These are phyloP conservation scores for Malus sieversii DNA, from an alignment of 306 rosid genomes.

Conservation along the genomic window DNA sequence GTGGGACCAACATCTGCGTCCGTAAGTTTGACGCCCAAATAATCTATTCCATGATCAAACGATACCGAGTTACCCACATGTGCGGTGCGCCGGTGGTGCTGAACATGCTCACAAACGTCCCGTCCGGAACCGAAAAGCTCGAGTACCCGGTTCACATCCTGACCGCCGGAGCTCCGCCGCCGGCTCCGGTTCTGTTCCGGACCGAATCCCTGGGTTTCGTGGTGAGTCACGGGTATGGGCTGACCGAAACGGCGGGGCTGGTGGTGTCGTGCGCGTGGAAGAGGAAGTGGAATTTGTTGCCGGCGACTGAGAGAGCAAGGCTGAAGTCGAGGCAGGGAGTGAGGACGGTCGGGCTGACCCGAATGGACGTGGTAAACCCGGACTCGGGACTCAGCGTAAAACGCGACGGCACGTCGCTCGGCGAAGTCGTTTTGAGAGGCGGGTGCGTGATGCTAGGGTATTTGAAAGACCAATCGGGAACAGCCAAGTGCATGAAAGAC, in stretches of 20 bases:
- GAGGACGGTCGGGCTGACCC: constrained; percentile 26
- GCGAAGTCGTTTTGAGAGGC: constrained; percentile 45
- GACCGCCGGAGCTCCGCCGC: constrained; percentile 56
- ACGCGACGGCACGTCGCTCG: constrained; percentile 27
- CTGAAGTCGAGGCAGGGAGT: constrained; percentile 52
- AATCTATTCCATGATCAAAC: constrained; percentile 24
- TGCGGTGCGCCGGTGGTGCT: constrained; percentile 74
- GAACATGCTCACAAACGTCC: constrained; percentile 34
- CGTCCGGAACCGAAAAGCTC: neutral
- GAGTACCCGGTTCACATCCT: constrained; percentile 28
- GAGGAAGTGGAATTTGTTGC: constrained; percentile 32
- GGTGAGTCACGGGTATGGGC: constrained; percentile 53
- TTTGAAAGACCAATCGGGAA: constrained; percentile 31
- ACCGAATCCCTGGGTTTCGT: constrained; percentile 45
- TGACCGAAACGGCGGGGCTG: constrained; percentile 50
- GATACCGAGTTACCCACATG: constrained; percentile 48
- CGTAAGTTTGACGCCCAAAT: constrained; percentile 41
- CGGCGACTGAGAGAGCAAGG: constrained; percentile 37
- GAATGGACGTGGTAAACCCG: constrained; percentile 42
- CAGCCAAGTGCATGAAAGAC: constrained; percentile 26
- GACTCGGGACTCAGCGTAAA: constrained; percentile 20
- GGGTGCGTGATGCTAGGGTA: constrained; percentile 54
- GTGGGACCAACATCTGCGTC: constrained; percentile 56
- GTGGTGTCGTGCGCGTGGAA: constrained; percentile 55
- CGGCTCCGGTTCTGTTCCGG: constrained; percentile 23